Evolutionary conservation across 805 yeast genomes (phyloP).

Genomic region (Candida verbasci): DNA sequence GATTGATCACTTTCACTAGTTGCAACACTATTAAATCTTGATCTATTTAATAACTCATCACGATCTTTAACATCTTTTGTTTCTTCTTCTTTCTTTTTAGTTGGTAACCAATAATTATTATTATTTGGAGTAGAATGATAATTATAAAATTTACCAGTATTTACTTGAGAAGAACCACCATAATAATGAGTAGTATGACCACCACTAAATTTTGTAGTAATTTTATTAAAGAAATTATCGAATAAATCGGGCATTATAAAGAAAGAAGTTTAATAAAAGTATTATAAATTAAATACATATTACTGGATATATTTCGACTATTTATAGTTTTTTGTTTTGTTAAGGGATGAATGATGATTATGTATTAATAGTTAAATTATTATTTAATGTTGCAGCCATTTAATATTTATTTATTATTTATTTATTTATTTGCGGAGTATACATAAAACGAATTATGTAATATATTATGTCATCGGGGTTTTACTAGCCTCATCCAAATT

Average conservation of each 20-base stretch:
- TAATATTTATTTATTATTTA: too few relatives aligned
- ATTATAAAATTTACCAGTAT: conserved; percentile 33
- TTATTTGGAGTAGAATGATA: conserved; percentile 33
- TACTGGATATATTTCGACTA: too few relatives aligned
- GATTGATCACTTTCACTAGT: conserved; percentile 7
- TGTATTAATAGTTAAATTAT: too few relatives aligned
- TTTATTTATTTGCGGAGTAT: too few relatives aligned
- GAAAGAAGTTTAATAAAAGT: neutral
- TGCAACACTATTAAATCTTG: conserved; percentile 16
- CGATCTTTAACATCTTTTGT: conserved; percentile 11
- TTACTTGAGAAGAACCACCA: conserved; percentile 29
- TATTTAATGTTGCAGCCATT: too few relatives aligned
- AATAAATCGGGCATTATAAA: conserved; percentile 29
- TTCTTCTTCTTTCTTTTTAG: conserved; percentile 4
- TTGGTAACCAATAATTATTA: conserved; percentile 37
- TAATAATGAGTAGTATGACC: conserved; percentile 31
- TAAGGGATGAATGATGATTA: too few relatives aligned
- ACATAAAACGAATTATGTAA: too few relatives aligned
- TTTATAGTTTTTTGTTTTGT: too few relatives aligned
- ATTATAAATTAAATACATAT: too few relatives aligned
- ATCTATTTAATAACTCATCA: conserved; percentile 3
- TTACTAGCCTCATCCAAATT: too few relatives aligned
- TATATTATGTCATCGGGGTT: too few relatives aligned
- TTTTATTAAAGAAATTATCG: conserved; percentile 33
- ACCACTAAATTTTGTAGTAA: conserved; percentile 27